A percentile compares a stretch with the other conserved stretches of the same genome.
phyloP scores from a whole-genome alignment of 192 early-diverging fungal genomes.

The Rhizophagus prolifer region DNA sequence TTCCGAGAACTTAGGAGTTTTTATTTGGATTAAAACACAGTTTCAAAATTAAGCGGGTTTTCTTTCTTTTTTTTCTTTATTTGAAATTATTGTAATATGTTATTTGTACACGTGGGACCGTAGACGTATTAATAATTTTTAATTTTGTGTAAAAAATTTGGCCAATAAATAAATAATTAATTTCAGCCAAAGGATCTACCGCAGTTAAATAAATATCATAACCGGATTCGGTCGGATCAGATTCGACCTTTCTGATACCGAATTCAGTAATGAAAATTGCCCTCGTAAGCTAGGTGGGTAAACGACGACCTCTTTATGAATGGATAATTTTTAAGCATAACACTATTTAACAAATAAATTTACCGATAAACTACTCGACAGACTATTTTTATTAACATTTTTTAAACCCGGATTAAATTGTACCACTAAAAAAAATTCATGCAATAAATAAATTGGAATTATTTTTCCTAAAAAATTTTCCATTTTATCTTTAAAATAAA shows the following conservation, averaged over 20 bases:
- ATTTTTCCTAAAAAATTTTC: not conserved
- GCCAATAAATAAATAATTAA: not conserved
- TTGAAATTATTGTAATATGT: too few relatives aligned
- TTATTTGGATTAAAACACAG: too few relatives aligned
- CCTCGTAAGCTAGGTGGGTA: not conserved
- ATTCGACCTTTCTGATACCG: not conserved
- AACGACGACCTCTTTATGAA: not conserved
- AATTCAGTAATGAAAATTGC: not conserved
- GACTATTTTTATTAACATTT: not conserved
- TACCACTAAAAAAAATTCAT: not conserved
- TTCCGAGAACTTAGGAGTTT: too few relatives aligned
- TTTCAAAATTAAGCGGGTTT: too few relatives aligned
- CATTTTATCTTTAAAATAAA: not conserved
- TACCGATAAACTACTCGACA: not conserved
- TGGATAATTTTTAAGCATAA: not conserved
- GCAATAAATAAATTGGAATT: not conserved
- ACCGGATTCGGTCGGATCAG: not conserved
- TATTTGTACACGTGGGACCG: too few relatives aligned
- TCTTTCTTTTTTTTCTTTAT: too few relatives aligned
- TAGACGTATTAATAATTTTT: too few relatives aligned
- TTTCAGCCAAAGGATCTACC: not conserved
- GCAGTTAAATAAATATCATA: not conserved
- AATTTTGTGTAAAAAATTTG: not conserved
- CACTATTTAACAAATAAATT: not conserved
- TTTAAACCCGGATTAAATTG: not conserved